Conservation (phyloP, 2,329 filamentous ascomycete genomes). For the Ophiostoma sp. region DNA sequence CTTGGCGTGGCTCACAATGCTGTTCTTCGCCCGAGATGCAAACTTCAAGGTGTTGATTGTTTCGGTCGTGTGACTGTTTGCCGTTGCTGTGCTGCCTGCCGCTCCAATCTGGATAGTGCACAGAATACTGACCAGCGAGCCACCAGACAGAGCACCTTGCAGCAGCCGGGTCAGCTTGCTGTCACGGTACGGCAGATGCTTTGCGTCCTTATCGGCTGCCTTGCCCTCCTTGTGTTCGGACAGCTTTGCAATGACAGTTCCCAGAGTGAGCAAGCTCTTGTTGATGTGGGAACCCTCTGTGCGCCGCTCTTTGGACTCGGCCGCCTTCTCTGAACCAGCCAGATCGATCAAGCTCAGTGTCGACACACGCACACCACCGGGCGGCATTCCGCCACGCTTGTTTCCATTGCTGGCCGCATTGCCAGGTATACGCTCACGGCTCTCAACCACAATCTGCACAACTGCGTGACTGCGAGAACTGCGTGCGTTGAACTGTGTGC, state of each 20-base stretch:
- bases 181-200: constrained; percentile 93
- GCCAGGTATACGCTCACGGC: constrained; percentile 72
- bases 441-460: constrained; percentile 97
- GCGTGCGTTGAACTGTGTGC: constrained; percentile 93
- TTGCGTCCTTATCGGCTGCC: constrained; percentile 71
- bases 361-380: constrained; percentile 89
- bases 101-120: constrained; percentile 92
- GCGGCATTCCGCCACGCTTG: constrained; percentile 64
- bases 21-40: constrained; percentile 93
- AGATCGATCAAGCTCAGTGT: constrained; percentile 94
- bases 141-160: constrained; percentile 86
- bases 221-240: constrained; percentile 84
- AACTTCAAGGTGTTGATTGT: constrained; percentile 97
- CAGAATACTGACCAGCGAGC: constrained; percentile 92
- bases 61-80: constrained; percentile 73
- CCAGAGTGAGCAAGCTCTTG: constrained; percentile 90
- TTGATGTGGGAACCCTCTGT: constrained; percentile 98
- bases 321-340: constrained; percentile 91
- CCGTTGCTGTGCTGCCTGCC: constrained; percentile 62
- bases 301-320: constrained; percentile 87
- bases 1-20: constrained; percentile 94
- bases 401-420: constrained; percentile 44
- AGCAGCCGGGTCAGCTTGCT: constrained; percentile 92
- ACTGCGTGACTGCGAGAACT: constrained; percentile 98
- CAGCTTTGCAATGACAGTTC: constrained; percentile 90